Conservation (phyloP, 345 rosid species). For the Firmiana major region DNA sequence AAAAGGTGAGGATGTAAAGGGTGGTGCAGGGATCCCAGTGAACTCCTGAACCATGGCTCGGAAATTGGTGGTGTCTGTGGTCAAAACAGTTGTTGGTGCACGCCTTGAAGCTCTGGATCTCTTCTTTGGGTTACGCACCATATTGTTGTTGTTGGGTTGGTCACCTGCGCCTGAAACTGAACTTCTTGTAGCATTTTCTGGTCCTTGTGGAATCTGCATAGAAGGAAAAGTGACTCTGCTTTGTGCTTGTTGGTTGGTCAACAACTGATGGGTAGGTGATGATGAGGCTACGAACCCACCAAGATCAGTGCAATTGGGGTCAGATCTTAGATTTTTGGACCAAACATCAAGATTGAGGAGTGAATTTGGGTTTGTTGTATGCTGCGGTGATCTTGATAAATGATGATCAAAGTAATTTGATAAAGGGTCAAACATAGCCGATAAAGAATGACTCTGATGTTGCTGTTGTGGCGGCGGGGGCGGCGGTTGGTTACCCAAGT, state of each 20-base stretch:
- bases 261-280: slow-evolving; percentile 30
- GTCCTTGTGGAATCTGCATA: slow-evolving; percentile 17
- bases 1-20: slow-evolving; percentile 58
- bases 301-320: slow-evolving; percentile 45
- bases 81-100: slow-evolving; percentile 90
- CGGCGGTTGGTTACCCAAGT: slow-evolving; percentile 31
- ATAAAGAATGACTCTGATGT: slow-evolving; percentile 25
- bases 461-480: slow-evolving; percentile 35
- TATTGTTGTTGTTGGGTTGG: slow-evolving; percentile 29
- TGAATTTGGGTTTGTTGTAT: slow-evolving; percentile 28
- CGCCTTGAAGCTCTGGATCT: slow-evolving; percentile 86
- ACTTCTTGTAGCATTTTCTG: background rate
- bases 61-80: slow-evolving; percentile 87
- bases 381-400: slow-evolving; percentile 28
- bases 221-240: slow-evolving; percentile 17
- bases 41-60: slow-evolving; percentile 98
- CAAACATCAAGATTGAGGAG: slow-evolving; percentile 52
- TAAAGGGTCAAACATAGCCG: slow-evolving; percentile 44
- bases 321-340: slow-evolving; percentile 50
- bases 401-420: slow-evolving; percentile 62
- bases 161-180: slow-evolving; percentile 26
- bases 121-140: slow-evolving; percentile 68
- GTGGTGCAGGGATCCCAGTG: slow-evolving; percentile 92
- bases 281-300: slow-evolving; percentile 42
- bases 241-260: slow-evolving; percentile 23